Base-by-base conservation (phyloP, 352 stramenopile genomes). In the Phytophthora brassicae region DNA sequence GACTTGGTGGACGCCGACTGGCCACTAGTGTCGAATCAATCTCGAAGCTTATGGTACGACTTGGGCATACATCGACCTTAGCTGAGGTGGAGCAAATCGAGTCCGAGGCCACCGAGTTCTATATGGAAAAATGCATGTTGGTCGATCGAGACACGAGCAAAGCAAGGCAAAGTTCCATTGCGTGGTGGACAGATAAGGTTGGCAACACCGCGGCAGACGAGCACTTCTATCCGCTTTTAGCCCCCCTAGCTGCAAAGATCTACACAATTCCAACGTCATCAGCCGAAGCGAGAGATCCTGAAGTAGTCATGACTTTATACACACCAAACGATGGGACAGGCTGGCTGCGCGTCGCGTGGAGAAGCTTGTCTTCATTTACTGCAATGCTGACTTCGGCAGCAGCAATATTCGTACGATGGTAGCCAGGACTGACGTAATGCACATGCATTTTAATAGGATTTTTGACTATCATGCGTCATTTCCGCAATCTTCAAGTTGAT, bases 281-380 rank as follows among this genome's bases (percentile, higher is more conserved):
- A 8, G 54, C 44, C 17, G 16, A 24, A 49, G 20, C 4, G 54
- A 62, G 16, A 31, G 54, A 48, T 45, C 43, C 6, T 62, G 54
- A 33, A 62, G 44, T 49, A 55, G 49, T 6, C 44, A 50, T 17
- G 43, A 54, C 12, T 62, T 55, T 19, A 54, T 62, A 7, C 31
- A 48, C 7, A 62, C 43, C 14, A 62, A 62, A 35, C 33, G 44
- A 14, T 33, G 35, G 11, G 55, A 39, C 11, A n/a, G 54, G 9
- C 19, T 62, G 24, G 22, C 28, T 35, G n/a, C 22, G 6, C 14
- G 5, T 11, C 43, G 35, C 19, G 42, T 46, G 14, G 43, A 62
- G n/a, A 50, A 41, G 16, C 22, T 55, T 13, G 43, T 24, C 14
- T 62, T 55, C 44, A 49, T 49, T 24, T 62, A 54, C 35, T 54